phyloP scores from a whole-genome alignment of 352 stramenopile species.

The Aphanomyces stellatus region DNA sequence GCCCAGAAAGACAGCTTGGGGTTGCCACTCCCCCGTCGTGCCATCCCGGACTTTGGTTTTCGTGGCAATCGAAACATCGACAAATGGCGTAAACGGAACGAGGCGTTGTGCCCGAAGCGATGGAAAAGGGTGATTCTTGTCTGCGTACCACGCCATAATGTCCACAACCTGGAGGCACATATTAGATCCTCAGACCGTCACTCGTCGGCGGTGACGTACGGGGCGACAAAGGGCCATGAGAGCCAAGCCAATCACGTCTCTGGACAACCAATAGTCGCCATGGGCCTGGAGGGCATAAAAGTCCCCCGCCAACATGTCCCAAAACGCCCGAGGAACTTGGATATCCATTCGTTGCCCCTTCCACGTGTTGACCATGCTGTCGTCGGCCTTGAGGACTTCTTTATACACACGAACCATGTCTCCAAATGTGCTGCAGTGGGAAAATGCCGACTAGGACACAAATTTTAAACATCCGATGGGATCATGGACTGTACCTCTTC shows the following conservation, averaged over 20 bases:
- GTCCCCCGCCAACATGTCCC: too few species aligned
- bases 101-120: slow-evolving; percentile 68
- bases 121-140: slow-evolving; percentile 49
- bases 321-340: too few species aligned
- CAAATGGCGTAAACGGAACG: slow-evolving; percentile 62
- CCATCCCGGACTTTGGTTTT: slow-evolving; percentile 70
- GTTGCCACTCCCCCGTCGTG: slow-evolving; percentile 67
- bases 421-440: not conserved
- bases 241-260: slow-evolving; percentile 77
- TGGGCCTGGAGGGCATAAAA: slow-evolving; percentile 74
- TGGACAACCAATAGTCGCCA: slow-evolving; percentile 83
- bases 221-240: slow-evolving; percentile 78
- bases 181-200: too few species aligned
- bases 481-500: too few species aligned
- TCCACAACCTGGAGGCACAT: too few species aligned
- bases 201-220: too few species aligned
- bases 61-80: slow-evolving; percentile 50
- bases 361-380: slow-evolving; percentile 69
- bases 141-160: slow-evolving; percentile 72
- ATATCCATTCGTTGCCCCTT: slow-evolving; percentile 71
- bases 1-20: slow-evolving; percentile 65
- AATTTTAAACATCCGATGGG: too few species aligned
- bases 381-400: too few species aligned
- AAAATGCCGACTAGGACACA: too few species aligned
- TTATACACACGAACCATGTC: too few species aligned